Base-by-base conservation (phyloP, 164 flowering plant species). In the Nymphaea thermarum region DNA sequence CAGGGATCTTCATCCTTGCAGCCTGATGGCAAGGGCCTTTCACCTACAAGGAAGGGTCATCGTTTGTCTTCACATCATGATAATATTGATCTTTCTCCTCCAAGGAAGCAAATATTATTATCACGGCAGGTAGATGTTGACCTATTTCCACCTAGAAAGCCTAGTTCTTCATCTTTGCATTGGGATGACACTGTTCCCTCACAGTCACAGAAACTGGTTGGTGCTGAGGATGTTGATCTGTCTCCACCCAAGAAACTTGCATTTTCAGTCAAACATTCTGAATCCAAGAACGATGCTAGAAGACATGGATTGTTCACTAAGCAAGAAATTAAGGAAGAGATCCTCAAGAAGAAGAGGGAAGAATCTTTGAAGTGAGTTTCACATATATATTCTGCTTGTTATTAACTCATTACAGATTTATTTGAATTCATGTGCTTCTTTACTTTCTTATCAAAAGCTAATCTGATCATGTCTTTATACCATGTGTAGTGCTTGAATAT, bases 251-350 rank as follows among this genome's bases (percentile, higher is more conserved):
- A 12, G 7, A 47, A 47, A 12, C 55, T 47, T 12, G 55, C 55
- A 7, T 47, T 47, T 47, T 47, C 55, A 6, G 55, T 3, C 12
- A 47, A 47, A 3, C 55, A 5, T 47, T 47, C 55, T 7, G 63
- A 36, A 61, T n/a, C 63, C 63, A 36, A 63, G n/a, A 8, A n/a
- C 4, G 63, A 61, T n/a, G 77, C n/a, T 42, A 77, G 72, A 45
- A 84, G 79, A 76, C 75, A 87, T 72, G 98, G 98, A 66, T 73
- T 94, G 70, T 69, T 94, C 65, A 75, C 80, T 59, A 88, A 83
- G 25, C 65, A 72, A 73, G 98, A 91, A 53, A 78, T 91, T 18
- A 80, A 80, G 71, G 82, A 84, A 65, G 89, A 84, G 70, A 78
- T 77, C 67, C 67, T 76, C 62, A 84, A 78, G 74, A 78, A 73